Conservation (phyloP, 495 filamentous ascomycete genomes). For the Trichocladium antarcticum region DNA sequence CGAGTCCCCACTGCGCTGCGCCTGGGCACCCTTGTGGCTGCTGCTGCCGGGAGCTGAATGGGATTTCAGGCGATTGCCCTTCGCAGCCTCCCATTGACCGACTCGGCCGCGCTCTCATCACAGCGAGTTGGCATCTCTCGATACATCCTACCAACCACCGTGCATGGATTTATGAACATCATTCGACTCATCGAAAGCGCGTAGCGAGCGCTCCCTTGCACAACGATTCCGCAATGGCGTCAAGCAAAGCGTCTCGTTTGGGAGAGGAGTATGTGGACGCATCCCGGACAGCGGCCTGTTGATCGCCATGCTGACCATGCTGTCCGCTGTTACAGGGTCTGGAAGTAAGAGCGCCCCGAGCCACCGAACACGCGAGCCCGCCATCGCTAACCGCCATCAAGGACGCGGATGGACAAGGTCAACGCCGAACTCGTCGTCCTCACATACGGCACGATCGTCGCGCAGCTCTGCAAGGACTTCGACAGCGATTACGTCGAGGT, state of each 20-base stretch:
- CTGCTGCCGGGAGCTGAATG: constrained; percentile 1
- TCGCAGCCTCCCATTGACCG: no score
- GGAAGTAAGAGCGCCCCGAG: constrained; percentile 73
- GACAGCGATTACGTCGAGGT: constrained; percentile 86
- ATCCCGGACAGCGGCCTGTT: not conserved
- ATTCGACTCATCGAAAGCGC: not conserved
- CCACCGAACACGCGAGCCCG: not conserved
- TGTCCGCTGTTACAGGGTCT: constrained; percentile 52
- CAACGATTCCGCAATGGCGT: constrained; percentile 47
- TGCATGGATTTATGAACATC: no score
- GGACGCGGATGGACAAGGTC: constrained; percentile 57
- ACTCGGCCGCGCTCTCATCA: not conserved
- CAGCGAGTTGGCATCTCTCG: no score
- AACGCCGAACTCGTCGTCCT: constrained; percentile 92
- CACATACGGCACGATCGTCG: constrained; percentile 95
- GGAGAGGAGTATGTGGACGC: constrained; percentile 81
- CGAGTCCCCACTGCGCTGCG: no score
- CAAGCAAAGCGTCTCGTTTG: constrained; percentile 79
- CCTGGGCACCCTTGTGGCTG: constrained; percentile 13
- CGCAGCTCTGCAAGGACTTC: constrained; percentile 91
- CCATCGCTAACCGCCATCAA: constrained; percentile 19
- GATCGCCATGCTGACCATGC: not conserved
- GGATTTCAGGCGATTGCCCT: not conserved
- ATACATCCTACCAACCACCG: no score
- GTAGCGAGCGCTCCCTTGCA: not conserved